Conservation (phyloP, 2,329 filamentous ascomycete genomes). For the Clathrospora elynae region DNA sequence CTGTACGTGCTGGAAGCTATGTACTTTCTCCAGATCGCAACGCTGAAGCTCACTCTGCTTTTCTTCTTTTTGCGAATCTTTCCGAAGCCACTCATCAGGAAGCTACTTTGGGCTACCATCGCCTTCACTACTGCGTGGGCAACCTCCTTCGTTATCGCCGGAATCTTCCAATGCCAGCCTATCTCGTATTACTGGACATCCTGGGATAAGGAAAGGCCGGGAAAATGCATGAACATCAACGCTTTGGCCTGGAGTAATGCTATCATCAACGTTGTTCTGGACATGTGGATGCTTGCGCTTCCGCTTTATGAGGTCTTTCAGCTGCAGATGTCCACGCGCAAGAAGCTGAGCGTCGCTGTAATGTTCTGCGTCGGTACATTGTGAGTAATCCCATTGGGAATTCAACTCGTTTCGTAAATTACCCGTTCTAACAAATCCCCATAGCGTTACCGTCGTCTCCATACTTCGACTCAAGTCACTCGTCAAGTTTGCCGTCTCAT, state of each 20-base stretch:
- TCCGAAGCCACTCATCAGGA: conserved; percentile 24
- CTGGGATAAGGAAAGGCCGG: conserved; percentile 34
- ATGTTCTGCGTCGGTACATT: conserved; percentile 50
- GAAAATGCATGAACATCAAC: conserved; percentile 46
- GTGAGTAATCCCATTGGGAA: neutral
- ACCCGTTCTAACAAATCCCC: conserved; percentile 3
- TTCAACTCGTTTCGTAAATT: neutral
- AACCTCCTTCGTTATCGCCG: conserved; percentile 23
- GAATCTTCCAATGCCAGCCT: conserved; percentile 43
- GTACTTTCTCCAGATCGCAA: conserved; percentile 40
- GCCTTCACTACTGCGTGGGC: conserved; percentile 33
- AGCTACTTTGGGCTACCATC: conserved; percentile 26
- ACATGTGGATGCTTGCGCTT: conserved; percentile 42
- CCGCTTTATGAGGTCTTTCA: conserved; percentile 42
- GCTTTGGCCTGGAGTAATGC: conserved; percentile 42
- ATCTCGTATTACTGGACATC: conserved; percentile 42
- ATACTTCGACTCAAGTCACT: conserved; percentile 53
- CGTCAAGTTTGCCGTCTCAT: conserved; percentile 50
- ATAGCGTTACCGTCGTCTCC: conserved; percentile 52
- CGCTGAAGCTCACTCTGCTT: conserved; percentile 37
- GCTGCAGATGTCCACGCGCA: conserved; percentile 42
- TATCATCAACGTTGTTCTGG: conserved; percentile 41
- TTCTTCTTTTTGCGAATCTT: conserved; percentile 40
- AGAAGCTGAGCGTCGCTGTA: conserved; percentile 45
- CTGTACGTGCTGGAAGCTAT: conserved; percentile 43